Evolutionary conservation across 768 basidiomycete genomes (phyloP).

Genomic region (Suillus weaverae): DNA sequence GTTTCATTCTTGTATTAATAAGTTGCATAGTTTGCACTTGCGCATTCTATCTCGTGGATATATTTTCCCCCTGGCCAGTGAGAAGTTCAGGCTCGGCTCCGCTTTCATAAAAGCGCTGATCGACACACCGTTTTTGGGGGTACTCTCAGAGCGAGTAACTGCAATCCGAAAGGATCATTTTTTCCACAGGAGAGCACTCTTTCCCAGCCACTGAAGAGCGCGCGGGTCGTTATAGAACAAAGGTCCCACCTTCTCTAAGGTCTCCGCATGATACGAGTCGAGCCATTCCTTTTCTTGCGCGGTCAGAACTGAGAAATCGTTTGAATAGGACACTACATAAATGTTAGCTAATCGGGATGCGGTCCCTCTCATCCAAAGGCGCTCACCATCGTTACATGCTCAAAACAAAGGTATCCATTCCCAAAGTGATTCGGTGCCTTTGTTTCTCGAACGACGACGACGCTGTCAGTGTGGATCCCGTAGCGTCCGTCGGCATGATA

Average conservation of each 20-base stretch:
- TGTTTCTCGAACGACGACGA: constrained; percentile 73
- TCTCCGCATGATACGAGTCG: constrained; percentile 79
- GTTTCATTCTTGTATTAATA: no score
- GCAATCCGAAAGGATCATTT: neutral
- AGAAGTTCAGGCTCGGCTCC: no score
- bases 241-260: constrained; percentile 72
- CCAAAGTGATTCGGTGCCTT: constrained; percentile 80
- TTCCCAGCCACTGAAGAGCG: constrained; percentile 62
- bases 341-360: constrained; percentile 6
- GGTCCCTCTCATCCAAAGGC: neutral
- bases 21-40: no score
- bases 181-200: constrained; percentile 43
- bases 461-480: constrained; percentile 91
- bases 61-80: no score
- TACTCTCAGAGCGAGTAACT: no score
- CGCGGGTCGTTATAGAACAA: constrained; percentile 60
- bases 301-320: constrained; percentile 61
- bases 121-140: no score
- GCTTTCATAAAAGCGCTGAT: no score
- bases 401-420: constrained; percentile 82
- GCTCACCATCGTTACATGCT: constrained; percentile 83
- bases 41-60: no score
- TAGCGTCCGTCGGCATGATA: constrained; percentile 89
- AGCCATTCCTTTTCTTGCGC: constrained; percentile 76
- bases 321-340: constrained; percentile 72